Evolutionary conservation across 306 rosid genomes (phyloP), one percentile per base, ranked within the genome.

Genomic region (Sechiopsis laciniata): DNA sequence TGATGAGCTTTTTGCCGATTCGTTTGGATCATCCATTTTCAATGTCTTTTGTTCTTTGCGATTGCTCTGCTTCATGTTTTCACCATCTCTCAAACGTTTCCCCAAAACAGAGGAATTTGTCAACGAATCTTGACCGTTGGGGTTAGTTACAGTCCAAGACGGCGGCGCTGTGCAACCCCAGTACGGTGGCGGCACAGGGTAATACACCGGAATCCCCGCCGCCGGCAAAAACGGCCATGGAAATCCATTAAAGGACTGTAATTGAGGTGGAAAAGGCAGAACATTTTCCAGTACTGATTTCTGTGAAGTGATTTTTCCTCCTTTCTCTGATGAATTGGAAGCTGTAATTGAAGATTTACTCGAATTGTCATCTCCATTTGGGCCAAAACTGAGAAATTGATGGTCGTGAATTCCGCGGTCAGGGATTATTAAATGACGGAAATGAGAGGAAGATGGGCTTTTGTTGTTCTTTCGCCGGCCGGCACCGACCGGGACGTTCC

Each of bases 401-500:
- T 78, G 54, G 76, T 68, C 45, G 83, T 83, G 16, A 75, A 62
- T 37, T 84, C 88, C 71, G 80, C 81, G 77, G 51, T 87, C 89
- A 0, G 96, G 78, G 64, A 86, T 67, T 45, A 81, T 67, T 8
- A 88, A n/a, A n/a, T n/a, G n/a, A n/a, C n/a, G n/a, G 55, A 79
- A 85, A 29, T 85, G 86, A 0, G 86, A 76, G 5, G 79, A 37
- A 2, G 29, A 26, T 26, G 29, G 2, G 29, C 29, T 26, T 26
- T 22, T 85, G 87, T 86, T 89, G 87, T 86, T 89, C 86, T 88
- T 92, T 55, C 97, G 89, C 7, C 97, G 96, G 45, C 97, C 97
- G 11, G 97, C 95, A 0, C 96, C 97, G 1, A 92, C 89, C 0
- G 90, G 92, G 9, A 92, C 90, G 63, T 86, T 88, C 78, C 97